A percentile compares a stretch with the other conserved stretches of the same genome.
These are phyloP conservation scores for Fusarium veterinarium DNA, from an alignment of 2,329 filamentous ascomycete species.

Conservation along the genomic window DNA sequence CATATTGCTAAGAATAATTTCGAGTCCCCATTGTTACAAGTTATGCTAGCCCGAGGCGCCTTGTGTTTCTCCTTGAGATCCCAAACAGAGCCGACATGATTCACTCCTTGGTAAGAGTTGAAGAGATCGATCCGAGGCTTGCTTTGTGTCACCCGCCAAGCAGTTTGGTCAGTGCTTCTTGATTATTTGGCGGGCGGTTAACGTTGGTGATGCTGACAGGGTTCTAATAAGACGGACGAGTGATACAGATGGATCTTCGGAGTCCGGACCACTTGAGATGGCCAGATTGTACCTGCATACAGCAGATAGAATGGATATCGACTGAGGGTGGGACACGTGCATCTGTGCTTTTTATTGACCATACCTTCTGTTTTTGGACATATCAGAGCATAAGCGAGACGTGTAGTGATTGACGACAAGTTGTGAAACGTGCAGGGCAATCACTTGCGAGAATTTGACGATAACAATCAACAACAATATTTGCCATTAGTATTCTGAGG, in stretches of 20 bases:
- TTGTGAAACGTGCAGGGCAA: slow-evolving; percentile 17
- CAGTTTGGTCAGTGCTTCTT: slow-evolving; percentile 23
- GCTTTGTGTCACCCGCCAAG: slow-evolving; percentile 8
- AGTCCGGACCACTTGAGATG: slow-evolving; percentile 37
- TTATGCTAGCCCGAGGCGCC: slow-evolving; percentile 22
- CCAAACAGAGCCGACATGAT: slow-evolving; percentile 22
- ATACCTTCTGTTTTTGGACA: slow-evolving; percentile 21
- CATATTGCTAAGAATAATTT: slow-evolving; percentile 26
- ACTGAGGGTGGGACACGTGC: slow-evolving; percentile 35
- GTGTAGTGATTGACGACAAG: not conserved
- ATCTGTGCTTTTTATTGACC: not conserved
- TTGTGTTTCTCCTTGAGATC: slow-evolving; percentile 29
- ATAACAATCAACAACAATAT: not conserved
- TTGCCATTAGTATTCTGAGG: not conserved
- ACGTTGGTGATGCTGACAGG: slow-evolving; percentile 13
- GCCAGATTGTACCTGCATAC: slow-evolving; percentile 46
- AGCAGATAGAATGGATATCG: slow-evolving; percentile 27
- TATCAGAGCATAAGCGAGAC: slow-evolving; percentile 12
- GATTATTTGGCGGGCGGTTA: slow-evolving; percentile 25
- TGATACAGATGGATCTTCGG: slow-evolving; percentile 39
- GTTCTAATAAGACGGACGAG: slow-evolving; percentile 8
- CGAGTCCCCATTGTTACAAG: slow-evolving; percentile 1
- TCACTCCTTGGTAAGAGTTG: not conserved
- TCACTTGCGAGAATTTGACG: not conserved
- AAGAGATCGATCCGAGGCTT: slow-evolving; percentile 14